Percentiles rank a stretch among this genome's conserved stretches.
phyloP scores from a whole-genome alignment of 2,329 filamentous ascomycete genomes.

The Colletotrichum musae region DNA sequence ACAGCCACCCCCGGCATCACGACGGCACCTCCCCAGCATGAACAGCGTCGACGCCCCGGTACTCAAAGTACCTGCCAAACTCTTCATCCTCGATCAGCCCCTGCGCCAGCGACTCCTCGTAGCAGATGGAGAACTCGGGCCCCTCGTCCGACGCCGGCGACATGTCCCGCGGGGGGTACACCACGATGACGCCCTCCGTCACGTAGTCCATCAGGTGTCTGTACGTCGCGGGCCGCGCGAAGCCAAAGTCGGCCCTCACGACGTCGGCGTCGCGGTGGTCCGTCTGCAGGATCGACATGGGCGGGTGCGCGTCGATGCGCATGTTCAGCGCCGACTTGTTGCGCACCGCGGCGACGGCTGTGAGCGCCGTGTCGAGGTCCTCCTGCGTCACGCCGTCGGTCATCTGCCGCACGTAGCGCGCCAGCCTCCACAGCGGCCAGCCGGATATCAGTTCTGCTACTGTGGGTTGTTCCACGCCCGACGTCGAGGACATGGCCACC shows the following conservation, averaged over 20 bases:
- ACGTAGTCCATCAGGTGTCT: slow-evolving; percentile 51
- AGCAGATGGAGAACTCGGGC: slow-evolving; percentile 52
- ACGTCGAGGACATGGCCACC: slow-evolving; percentile 45
- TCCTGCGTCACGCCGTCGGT: slow-evolving; percentile 55
- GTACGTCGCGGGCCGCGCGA: slow-evolving; percentile 50
- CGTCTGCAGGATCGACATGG: slow-evolving; percentile 52
- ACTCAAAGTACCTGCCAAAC: slow-evolving; percentile 56
- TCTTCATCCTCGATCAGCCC: slow-evolving; percentile 51
- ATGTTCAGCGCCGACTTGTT: slow-evolving; percentile 54
- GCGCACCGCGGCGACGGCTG: slow-evolving; percentile 51
- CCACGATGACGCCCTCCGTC: slow-evolving; percentile 46
- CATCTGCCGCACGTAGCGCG: slow-evolving; percentile 54
- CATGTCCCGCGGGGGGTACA: slow-evolving; percentile 50
- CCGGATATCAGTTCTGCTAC: slow-evolving; percentile 53
- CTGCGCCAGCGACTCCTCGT: slow-evolving; percentile 52
- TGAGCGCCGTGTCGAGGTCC: slow-evolving; percentile 48
- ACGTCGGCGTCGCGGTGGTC: slow-evolving; percentile 53
- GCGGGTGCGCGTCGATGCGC: slow-evolving; percentile 53
- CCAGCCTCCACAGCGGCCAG: slow-evolving; percentile 52
- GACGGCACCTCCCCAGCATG: not conserved
- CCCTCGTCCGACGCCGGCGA: slow-evolving; percentile 52
- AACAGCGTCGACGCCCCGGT: slow-evolving; percentile 50
- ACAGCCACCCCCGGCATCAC: not conserved
- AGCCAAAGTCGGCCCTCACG: slow-evolving; percentile 52
- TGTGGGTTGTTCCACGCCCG: slow-evolving; percentile 48